A percentile compares a stretch with the other conserved stretches of the same genome.
Evolutionary conservation across 768 basidiomycete genomes (phyloP).

Genomic region (Calocybe gangraenosa): DNA sequence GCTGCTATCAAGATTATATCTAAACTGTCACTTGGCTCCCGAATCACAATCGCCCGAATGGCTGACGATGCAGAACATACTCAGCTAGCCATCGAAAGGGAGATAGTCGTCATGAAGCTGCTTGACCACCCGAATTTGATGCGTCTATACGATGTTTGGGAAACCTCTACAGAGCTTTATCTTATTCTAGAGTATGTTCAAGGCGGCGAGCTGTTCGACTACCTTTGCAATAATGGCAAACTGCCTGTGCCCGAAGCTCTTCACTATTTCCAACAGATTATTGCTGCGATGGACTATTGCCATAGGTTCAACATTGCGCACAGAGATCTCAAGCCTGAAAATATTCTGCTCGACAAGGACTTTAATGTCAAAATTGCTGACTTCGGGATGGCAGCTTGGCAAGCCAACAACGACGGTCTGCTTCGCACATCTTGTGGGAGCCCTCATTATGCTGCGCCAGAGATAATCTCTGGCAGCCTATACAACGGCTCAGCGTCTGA

Average conservation of each 20-base stretch:
- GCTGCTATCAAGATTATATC: conserved; percentile 95
- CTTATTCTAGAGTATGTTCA: conserved; percentile 94
- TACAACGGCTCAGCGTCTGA: conserved; percentile 89
- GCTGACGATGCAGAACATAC: conserved; percentile 74
- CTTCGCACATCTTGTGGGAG: conserved; percentile 88
- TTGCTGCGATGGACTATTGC: conserved; percentile 87
- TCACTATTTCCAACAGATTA: conserved; percentile 90
- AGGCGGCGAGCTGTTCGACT: conserved; percentile 93
- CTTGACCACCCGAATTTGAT: conserved; percentile 94
- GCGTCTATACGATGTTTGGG: conserved; percentile 96
- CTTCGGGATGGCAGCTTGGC: conserved; percentile 97
- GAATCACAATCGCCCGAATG: conserved; percentile 62
- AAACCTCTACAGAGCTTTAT: conserved; percentile 83
- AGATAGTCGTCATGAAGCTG: conserved; percentile 97
- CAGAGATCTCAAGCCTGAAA: conserved; percentile 93
- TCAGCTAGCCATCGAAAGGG: conserved; percentile 80
- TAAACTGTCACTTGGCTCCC: conserved; percentile 65
- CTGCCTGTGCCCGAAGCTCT: conserved; percentile 71
- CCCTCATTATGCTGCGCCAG: conserved; percentile 93
- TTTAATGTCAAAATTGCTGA: conserved; percentile 93
- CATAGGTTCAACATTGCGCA: conserved; percentile 94
- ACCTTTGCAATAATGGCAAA: conserved; percentile 76
- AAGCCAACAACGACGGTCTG: conserved; percentile 48
- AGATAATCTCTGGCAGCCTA: conserved; percentile 76
- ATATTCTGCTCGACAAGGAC: conserved; percentile 78